Evolutionary conservation across 2,329 filamentous ascomycete species (phyloP).

Genomic region (Ilyonectria robusta): DNA sequence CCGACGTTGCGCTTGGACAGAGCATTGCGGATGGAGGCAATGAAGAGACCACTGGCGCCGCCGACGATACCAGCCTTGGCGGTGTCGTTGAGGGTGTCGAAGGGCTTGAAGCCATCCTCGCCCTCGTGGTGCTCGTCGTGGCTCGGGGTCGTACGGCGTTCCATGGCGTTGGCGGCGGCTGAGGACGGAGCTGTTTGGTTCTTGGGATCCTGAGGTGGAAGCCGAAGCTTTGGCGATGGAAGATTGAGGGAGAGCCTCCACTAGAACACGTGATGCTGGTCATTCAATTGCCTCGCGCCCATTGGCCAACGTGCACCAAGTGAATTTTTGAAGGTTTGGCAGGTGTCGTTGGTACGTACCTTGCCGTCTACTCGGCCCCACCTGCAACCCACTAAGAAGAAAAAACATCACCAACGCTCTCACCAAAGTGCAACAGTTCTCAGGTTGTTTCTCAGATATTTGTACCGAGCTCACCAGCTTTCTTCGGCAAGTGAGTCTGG

Average conservation of each 20-base stretch:
- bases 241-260: constrained; percentile 41
- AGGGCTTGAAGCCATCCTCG: constrained; percentile 71
- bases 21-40: constrained; percentile 88
- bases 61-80: constrained; percentile 76
- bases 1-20: constrained; percentile 87
- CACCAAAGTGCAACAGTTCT: not conserved
- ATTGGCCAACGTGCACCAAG: constrained; percentile 48
- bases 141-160: constrained; percentile 48
- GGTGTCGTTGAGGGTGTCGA: constrained; percentile 80
- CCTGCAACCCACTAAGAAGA: constrained; percentile 38
- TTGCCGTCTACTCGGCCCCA: constrained; percentile 1
- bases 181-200: constrained; percentile 47
- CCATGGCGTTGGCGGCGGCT: constrained; percentile 50
- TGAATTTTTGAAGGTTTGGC: constrained; percentile 26
- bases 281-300: constrained; percentile 51
- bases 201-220: constrained; percentile 45
- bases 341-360: constrained; percentile 38
- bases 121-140: constrained; percentile 44
- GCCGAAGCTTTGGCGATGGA: constrained; percentile 42
- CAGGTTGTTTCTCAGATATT: not conserved
- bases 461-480: constrained; percentile 2
- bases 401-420: constrained; percentile 28
- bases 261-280: constrained; percentile 54
- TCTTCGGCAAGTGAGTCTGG: not conserved
- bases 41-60: constrained; percentile 77